Evolutionary conservation across 2,329 filamentous ascomycete species (phyloP).

Genomic region (Pseudopyricularia cyperi): DNA sequence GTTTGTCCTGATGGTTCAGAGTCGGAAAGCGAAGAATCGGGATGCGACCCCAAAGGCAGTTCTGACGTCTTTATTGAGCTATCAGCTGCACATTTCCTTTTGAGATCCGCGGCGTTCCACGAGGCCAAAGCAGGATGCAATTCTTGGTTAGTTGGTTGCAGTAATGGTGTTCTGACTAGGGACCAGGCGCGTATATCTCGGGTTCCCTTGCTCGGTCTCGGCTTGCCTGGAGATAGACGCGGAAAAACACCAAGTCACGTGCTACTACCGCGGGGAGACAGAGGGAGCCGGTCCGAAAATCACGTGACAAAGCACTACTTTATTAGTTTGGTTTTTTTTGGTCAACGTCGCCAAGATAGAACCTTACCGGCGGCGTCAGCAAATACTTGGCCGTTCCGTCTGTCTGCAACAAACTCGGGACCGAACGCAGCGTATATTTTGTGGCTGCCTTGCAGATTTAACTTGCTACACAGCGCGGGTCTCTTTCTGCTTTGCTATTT

Average conservation of each 20-base stretch:
- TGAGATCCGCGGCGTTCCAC: neutral
- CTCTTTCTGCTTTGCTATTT: neutral
- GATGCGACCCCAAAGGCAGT: neutral
- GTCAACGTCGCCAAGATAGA: too few species aligned
- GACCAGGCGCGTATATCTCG: neutral
- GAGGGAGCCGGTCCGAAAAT: too few species aligned
- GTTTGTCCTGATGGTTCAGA: neutral
- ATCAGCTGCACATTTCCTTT: neutral
- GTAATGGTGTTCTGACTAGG: neutral
- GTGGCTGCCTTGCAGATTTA: neutral
- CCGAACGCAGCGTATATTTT: neutral
- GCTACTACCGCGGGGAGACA: neutral
- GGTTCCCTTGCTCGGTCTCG: neutral
- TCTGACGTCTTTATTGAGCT: neutral
- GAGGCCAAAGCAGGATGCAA: neutral
- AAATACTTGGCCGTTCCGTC: too few species aligned
- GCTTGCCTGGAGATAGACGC: neutral
- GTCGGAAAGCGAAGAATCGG: neutral
- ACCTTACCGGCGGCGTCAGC: too few species aligned
- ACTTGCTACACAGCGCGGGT: neutral
- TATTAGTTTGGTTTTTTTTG: too few species aligned
- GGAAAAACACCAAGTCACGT: neutral
- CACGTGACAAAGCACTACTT: too few species aligned
- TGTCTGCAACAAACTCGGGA: neutral
- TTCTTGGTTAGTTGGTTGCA: neutral